Conservation (phyloP, 148 eudicot genomes). For the Dysphania ambrosioides region DNA sequence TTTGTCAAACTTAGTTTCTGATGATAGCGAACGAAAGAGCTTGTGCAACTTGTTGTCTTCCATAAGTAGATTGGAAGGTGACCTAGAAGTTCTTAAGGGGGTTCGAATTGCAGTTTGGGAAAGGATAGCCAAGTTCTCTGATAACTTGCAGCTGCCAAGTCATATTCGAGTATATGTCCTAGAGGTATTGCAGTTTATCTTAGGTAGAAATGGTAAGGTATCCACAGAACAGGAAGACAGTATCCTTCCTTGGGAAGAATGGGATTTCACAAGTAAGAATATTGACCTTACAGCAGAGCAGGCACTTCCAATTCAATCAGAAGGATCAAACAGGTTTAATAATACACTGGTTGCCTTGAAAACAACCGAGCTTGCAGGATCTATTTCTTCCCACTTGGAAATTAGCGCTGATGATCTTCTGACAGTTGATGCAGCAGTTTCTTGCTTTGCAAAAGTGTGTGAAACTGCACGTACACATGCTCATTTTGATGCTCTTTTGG, state of each 20-base stretch:
- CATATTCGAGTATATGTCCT: slow-evolving; percentile 67
- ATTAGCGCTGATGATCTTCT: slow-evolving; percentile 63
- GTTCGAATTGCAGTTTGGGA: slow-evolving; percentile 85
- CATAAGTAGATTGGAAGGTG: slow-evolving; percentile 56
- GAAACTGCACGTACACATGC: slow-evolving; percentile 41
- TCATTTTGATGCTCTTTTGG: slow-evolving; percentile 57
- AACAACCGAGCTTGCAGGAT: slow-evolving; percentile 62
- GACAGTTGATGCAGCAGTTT: slow-evolving; percentile 65
- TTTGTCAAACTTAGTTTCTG: slow-evolving; percentile 54
- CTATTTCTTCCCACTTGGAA: slow-evolving; percentile 58
- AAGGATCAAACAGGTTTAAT: slow-evolving; percentile 58
- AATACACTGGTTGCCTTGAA: slow-evolving; percentile 79
- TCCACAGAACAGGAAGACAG: slow-evolving; percentile 38
- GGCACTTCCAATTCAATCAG: slow-evolving; percentile 32
- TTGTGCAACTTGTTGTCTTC: slow-evolving; percentile 58
- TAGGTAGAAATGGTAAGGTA: slow-evolving; percentile 40
- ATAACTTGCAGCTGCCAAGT: slow-evolving; percentile 67
- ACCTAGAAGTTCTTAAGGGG: slow-evolving; percentile 48
- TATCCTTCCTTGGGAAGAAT: slow-evolving; percentile 81
- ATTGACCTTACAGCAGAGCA: slow-evolving; percentile 29
- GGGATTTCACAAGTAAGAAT: slow-evolving; percentile 42
- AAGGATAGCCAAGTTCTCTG: slow-evolving; percentile 69
- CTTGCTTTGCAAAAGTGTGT: slow-evolving; percentile 71
- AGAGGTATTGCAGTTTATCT: slow-evolving; percentile 79
- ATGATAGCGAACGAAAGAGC: slow-evolving; percentile 40